These are phyloP conservation scores for Forsythia viridissima DNA, from an alignment of 257 asterid genomes.

Conservation along the genomic window DNA sequence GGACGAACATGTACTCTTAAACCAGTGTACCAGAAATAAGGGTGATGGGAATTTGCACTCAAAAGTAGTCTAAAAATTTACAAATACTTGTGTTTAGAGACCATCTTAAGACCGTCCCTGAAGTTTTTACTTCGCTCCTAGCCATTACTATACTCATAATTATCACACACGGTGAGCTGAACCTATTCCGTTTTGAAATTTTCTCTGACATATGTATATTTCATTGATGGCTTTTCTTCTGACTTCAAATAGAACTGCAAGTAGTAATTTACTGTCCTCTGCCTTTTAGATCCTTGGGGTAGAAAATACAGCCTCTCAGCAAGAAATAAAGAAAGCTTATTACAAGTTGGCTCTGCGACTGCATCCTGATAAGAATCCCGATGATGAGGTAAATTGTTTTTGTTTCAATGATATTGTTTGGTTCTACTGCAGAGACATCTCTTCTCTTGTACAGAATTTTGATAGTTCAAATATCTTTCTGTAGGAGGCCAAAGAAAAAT, in stretches of 20 bases:
- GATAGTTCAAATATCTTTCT: conserved; percentile 15
- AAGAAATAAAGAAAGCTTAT: conserved; percentile 81
- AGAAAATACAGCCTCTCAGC: conserved; percentile 76
- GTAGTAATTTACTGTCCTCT: conserved; percentile 13
- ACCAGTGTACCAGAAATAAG: neutral
- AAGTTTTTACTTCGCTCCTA: neutral
- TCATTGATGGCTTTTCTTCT: neutral
- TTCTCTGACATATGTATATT: neutral
- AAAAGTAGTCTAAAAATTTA: neutral
- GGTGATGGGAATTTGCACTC: neutral
- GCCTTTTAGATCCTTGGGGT: conserved; percentile 74
- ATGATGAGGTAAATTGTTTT: conserved; percentile 60
- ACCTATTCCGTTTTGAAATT: neutral
- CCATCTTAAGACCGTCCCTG: neutral
- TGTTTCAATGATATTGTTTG: conserved; percentile 6
- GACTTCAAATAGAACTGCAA: neutral
- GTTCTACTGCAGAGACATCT: neutral
- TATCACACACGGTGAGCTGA: neutral
- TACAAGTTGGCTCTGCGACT: conserved; percentile 82
- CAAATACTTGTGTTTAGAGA: neutral
- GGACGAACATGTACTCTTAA: neutral
- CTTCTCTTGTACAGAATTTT: neutral
- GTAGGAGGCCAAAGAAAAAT: conserved; percentile 94
- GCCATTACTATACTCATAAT: neutral
- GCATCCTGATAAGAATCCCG: conserved; percentile 95